Evolutionary conservation across 257 asterid genomes (phyloP), one percentile per base, ranked within the genome.

Genomic region (Jasminum sambac): DNA sequence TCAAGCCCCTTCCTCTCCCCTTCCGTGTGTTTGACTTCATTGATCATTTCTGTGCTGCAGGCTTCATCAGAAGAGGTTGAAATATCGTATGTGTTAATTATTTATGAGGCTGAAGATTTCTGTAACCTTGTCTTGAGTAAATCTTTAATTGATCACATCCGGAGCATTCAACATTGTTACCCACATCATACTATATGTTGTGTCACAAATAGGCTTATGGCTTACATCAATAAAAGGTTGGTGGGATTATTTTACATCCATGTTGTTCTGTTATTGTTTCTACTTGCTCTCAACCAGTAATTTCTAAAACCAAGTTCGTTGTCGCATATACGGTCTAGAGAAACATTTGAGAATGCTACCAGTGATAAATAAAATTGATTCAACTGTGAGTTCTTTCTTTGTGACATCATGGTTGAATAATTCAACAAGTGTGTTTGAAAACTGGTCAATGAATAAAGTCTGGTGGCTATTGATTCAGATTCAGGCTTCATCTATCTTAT

Each of bases 41-140:
- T 30, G 1, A 30, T 62, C 50, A 25, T 72, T 67, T 42, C 48
- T 71, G 23, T 76, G 63, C 55, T 81, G 84, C 92, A 93, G 98
- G 67, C 81, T 72, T 72, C 89, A 68, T 72, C 91, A 25, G 86
- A 74, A 59, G 71, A 66, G 42, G 68, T 74, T 73, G 85, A 82
- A 73, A 72, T 90, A 69, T 80, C 87, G 11, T 94, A 94, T 76
- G 74, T 91, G 52, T 70, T 88, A 66, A 78, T 94, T 71, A 73
- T 94, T 74, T 89, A 78, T 24, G 96, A 87, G 76, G 99, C 99
- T 57, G 99, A 88, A 79, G 97, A 89, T 73, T 94, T 94, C 80
- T 91, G 96, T 84, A 83, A 85, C 78, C 85, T 80, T 77, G 80
- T 91, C 67, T 43, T 48, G 63, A 83, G 75, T 72, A 83, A 74